Conservation (phyloP, 2,329 filamentous ascomycete species). For the Sclerotinia trifoliorum region DNA sequence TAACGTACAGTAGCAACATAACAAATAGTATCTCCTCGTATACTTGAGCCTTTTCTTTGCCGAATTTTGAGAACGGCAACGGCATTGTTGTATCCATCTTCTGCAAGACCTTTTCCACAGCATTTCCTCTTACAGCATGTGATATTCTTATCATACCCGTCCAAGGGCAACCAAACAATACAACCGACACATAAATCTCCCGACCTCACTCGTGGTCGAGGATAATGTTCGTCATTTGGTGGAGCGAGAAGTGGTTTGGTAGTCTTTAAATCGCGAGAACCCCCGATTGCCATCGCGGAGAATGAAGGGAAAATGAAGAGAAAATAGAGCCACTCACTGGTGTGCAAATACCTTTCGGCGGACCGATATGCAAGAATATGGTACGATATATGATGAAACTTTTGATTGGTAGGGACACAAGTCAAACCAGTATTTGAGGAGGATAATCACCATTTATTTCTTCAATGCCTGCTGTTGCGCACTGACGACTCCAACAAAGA, state of each 20-base stretch:
- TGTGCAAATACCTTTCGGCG: not conserved
- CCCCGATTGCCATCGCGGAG: not conserved
- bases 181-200: conserved; percentile 29
- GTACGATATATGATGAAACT: not conserved
- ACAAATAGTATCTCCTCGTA: conserved; percentile 28
- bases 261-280: not conserved
- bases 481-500: not conserved
- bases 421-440: not conserved
- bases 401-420: not conserved
- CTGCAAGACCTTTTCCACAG: conserved; percentile 22
- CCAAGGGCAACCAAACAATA: conserved; percentile 28
- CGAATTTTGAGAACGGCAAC: conserved; percentile 26
- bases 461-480: not conserved
- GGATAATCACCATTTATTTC: conserved; percentile 5
- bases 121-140: conserved; percentile 24
- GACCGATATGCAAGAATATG: not conserved
- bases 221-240: conserved; percentile 10
- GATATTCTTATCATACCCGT: conserved; percentile 9
- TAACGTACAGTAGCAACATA: conserved; percentile 27
- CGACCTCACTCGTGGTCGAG: conserved; percentile 16
- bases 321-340: conserved; percentile 7
- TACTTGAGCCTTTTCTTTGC: conserved; percentile 23
- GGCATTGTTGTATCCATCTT: conserved; percentile 28
- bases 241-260: not conserved
- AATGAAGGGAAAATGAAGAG: not conserved